Percentiles rank a stretch among this genome's conserved stretches.
phyloP scores from a whole-genome alignment of 2,329 filamentous ascomycete species.

The Penicillium brevicompactum region DNA sequence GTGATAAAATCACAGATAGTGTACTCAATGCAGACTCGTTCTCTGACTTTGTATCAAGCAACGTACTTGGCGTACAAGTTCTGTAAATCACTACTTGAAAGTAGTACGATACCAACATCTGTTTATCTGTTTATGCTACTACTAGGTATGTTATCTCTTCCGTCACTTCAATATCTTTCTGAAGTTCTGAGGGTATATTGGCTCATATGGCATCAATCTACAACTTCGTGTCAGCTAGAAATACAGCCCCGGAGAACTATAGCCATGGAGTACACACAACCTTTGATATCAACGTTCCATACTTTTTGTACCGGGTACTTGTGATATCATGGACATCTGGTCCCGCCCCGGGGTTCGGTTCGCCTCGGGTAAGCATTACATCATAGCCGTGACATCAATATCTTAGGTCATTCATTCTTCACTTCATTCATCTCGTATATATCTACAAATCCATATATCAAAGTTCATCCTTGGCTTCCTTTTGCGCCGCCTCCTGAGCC shows the following conservation, averaged over 20 bases:
- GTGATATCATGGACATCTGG: no score
- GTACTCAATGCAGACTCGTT: slow-evolving; percentile 17
- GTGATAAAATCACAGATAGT: slow-evolving; percentile 17
- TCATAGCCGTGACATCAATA: not conserved
- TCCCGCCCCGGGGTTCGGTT: not conserved
- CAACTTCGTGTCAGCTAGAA: no score
- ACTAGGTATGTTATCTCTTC: no score
- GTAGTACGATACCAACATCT: no score
- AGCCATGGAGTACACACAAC: no score
- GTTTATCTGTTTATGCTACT: no score
- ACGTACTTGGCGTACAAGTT: not conserved
- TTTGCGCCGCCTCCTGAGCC: slow-evolving; percentile 9
- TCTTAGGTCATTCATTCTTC: slow-evolving; percentile 18
- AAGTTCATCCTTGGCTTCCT: slow-evolving; percentile 32
- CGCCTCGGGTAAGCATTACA: not conserved
- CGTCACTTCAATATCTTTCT: no score
- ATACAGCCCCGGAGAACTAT: no score
- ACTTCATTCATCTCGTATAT: slow-evolving; percentile 25
- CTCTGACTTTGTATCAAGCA: slow-evolving; percentile 4
- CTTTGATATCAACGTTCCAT: not conserved
- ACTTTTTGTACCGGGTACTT: no score
- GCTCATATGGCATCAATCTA: no score
- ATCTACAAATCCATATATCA: slow-evolving; percentile 12
- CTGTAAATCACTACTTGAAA: no score
- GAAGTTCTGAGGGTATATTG: no score